A percentile compares a stretch with the other conserved stretches of the same genome.
Evolutionary conservation across 345 rosid species (phyloP).

Genomic region (Corchorus olitorius): DNA sequence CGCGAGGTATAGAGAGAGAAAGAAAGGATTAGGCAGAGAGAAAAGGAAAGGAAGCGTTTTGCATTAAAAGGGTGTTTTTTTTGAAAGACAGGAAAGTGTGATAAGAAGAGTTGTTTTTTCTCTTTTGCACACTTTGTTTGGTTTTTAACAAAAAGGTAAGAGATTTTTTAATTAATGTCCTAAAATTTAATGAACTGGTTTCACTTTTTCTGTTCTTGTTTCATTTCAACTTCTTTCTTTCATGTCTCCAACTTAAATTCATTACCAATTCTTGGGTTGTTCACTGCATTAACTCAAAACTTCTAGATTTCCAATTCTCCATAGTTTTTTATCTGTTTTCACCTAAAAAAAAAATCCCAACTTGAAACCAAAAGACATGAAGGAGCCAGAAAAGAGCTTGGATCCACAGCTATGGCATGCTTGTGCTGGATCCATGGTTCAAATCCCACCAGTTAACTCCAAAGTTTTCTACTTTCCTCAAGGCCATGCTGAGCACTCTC

Average conservation of each 20-base stretch:
- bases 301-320: background rate
- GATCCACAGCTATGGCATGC: constrained; percentile 98
- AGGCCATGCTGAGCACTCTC: constrained; percentile 86
- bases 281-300: constrained; percentile 9
- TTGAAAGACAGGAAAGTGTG: constrained; percentile 16
- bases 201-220: background rate
- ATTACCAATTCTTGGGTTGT: background rate
- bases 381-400: constrained; percentile 61
- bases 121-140: background rate
- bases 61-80: constrained; percentile 17
- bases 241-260: constrained; percentile 1
- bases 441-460: constrained; percentile 72
- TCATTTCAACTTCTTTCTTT: constrained; percentile 14
- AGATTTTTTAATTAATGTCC: background rate
- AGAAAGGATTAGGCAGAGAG: background rate
- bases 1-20: background rate
- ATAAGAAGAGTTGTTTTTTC: background rate
- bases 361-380: constrained; percentile 20
- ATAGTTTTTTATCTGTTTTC: background rate
- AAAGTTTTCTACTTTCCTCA: constrained; percentile 85
- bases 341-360: background rate
- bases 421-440: constrained; percentile 95
- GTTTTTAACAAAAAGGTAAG: constrained; percentile 17
- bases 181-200: constrained; percentile 21
- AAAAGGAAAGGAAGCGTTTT: background rate